Percentiles rank a stretch among this genome's conserved stretches.
phyloP scores from a whole-genome alignment of 176 grass and related monocot genomes.

The Musa schizocarpa region DNA sequence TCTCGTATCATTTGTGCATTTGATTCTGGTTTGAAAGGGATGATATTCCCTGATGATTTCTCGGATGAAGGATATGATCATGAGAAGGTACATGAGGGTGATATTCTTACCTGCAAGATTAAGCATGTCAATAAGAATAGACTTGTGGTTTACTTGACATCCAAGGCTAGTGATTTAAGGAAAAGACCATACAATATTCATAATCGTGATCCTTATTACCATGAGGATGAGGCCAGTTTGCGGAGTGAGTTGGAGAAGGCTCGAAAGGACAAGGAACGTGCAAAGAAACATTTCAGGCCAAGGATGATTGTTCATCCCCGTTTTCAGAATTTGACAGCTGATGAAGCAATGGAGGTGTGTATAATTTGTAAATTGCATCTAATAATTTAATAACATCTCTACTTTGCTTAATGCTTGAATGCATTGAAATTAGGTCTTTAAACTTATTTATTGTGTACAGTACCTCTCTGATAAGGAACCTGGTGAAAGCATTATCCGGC shows the following conservation, averaged over 20 bases:
- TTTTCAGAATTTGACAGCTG: slow-evolving; percentile 85
- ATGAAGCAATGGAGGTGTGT: slow-evolving; percentile 86
- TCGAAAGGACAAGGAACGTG: slow-evolving; percentile 65
- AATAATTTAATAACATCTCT: neutral
- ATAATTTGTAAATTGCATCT: neutral
- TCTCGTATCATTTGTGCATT: slow-evolving; percentile 70
- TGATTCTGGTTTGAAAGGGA: slow-evolving; percentile 95
- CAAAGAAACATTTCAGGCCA: slow-evolving; percentile 83
- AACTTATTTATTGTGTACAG: slow-evolving; percentile 32
- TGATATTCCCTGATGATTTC: slow-evolving; percentile 68
- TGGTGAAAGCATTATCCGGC: slow-evolving; percentile 81
- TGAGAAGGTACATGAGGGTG: slow-evolving; percentile 65
- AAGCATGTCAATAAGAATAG: slow-evolving; percentile 76
- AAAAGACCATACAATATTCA: slow-evolving; percentile 35
- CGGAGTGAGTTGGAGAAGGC: slow-evolving; percentile 54
- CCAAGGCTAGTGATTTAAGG: slow-evolving; percentile 59
- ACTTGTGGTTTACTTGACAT: slow-evolving; percentile 68
- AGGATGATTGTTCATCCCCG: slow-evolving; percentile 97
- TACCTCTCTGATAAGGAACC: slow-evolving; percentile 73
- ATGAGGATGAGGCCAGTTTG: slow-evolving; percentile 33
- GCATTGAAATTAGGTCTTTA: neutral
- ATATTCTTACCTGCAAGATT: slow-evolving; percentile 86
- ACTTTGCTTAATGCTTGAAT: slow-evolving; percentile 3
- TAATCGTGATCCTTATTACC: slow-evolving; percentile 72
- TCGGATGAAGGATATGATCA: slow-evolving; percentile 60